A percentile compares a stretch with the other conserved stretches of the same genome.
Conservation (phyloP, 2,329 filamentous ascomycete genomes). For the Alternaria brassicicola region DNA sequence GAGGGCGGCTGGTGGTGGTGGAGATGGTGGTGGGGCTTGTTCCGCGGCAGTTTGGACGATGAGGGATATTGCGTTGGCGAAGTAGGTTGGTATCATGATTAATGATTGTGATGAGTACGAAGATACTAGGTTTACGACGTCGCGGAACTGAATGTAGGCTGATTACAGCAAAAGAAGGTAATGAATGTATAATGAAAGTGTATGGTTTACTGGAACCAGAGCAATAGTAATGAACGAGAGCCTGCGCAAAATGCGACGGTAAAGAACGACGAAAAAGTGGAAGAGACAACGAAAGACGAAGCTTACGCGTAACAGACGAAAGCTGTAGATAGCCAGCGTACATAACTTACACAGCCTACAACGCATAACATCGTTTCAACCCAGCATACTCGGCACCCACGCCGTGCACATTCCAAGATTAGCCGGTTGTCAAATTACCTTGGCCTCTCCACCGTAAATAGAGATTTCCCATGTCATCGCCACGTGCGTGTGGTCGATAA, state of each 20-base stretch:
- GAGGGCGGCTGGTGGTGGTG: slow-evolving; percentile 16
- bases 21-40: slow-evolving; percentile 5
- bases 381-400: background rate
- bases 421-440: background rate
- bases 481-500: background rate
- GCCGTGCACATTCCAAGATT: background rate
- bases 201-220: background rate
- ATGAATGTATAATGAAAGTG: background rate
- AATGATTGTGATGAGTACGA: background rate
- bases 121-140: background rate
- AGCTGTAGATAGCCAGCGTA: background rate
- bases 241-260: background rate
- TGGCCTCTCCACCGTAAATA: background rate
- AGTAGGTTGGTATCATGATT: slow-evolving; percentile 11
- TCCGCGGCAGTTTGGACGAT: slow-evolving; percentile 4
- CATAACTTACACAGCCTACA: background rate
- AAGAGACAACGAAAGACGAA: background rate
- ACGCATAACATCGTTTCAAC: background rate
- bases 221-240: background rate
- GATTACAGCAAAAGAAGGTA: slow-evolving; percentile 1
- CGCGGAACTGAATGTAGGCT: background rate
- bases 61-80: slow-evolving; percentile 8
- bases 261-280: background rate
- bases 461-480: background rate
- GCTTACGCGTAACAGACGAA: background rate